Conservation (phyloP, 2,329 filamentous ascomycete species). For the Phialocephala subalpina region DNA sequence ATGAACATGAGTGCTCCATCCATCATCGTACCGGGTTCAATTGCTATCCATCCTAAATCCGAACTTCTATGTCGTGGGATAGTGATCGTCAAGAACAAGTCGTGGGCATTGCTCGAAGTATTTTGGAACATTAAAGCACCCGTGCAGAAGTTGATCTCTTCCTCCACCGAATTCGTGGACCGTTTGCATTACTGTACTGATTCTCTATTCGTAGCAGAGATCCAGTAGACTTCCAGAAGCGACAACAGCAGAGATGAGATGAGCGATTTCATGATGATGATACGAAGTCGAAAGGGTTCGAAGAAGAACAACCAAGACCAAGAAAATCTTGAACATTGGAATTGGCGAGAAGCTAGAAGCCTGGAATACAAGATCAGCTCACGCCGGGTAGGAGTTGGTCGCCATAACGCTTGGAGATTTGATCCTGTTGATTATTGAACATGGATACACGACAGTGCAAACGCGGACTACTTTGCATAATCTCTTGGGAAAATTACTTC, state of each 20-base stretch:
- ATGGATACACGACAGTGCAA: neutral
- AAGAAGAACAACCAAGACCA: neutral
- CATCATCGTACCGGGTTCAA: neutral
- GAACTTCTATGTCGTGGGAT: neutral
- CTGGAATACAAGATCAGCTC: neutral
- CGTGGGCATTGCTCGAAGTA: neutral
- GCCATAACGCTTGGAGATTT: neutral
- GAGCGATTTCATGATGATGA: neutral
- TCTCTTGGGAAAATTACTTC: neutral
- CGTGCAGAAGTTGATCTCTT: slow-evolving; percentile 3
- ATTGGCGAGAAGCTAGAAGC: neutral
- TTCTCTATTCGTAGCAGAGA: neutral
- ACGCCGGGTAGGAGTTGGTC: neutral
- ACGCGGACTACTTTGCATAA: neutral
- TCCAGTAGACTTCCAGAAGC: neutral
- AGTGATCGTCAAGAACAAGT: neutral
- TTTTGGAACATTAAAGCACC: slow-evolving; percentile 1
- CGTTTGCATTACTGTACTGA: neutral
- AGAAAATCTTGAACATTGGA: too few species aligned
- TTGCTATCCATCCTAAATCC: neutral
- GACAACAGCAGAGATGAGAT: neutral
- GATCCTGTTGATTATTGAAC: too few species aligned
- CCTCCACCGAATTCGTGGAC: neutral
- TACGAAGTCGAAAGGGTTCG: neutral
- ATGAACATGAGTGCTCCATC: slow-evolving; percentile 3